A percentile compares a stretch with the other conserved stretches of the same genome.
phyloP scores from a whole-genome alignment of 2,329 filamentous ascomycete genomes.

The Lachnellula hyalina region DNA sequence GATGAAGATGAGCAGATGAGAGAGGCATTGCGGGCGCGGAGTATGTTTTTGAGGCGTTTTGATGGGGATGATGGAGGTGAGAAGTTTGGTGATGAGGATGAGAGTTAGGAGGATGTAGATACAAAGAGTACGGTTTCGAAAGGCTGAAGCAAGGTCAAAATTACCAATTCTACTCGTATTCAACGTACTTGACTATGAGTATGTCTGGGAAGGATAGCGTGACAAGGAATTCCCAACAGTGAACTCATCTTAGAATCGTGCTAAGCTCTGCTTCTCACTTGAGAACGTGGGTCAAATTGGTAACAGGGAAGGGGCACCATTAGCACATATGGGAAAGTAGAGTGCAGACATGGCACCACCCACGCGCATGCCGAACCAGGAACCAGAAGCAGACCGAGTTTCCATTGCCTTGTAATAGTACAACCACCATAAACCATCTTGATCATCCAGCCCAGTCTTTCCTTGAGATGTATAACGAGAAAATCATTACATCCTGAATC shows the following conservation, averaged over 20 bases:
- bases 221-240: not conserved
- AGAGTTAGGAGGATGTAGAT: not conserved
- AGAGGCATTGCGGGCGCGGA: not conserved
- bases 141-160: not conserved
- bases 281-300: not conserved
- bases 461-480: slow-evolving; percentile 8
- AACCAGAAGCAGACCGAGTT: not conserved
- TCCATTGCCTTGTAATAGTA: slow-evolving; percentile 11
- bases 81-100: not conserved
- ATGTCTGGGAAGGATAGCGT: not conserved
- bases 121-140: not conserved
- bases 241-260: not conserved
- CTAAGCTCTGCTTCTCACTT: not conserved
- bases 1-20: slow-evolving; percentile 1
- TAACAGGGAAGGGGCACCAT: not conserved
- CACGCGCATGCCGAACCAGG: not conserved
- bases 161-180: not conserved
- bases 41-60: slow-evolving; percentile 1
- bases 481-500: slow-evolving; percentile 4
- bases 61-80: not conserved
- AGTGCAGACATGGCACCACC: not conserved
- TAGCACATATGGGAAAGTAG: not conserved
- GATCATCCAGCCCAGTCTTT: slow-evolving; percentile 1
- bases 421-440: slow-evolving; percentile 5
- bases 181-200: not conserved